These are phyloP conservation scores for Lipomyces yamanashiensis DNA, from an alignment of 805 yeast species.

Conservation along the genomic window DNA sequence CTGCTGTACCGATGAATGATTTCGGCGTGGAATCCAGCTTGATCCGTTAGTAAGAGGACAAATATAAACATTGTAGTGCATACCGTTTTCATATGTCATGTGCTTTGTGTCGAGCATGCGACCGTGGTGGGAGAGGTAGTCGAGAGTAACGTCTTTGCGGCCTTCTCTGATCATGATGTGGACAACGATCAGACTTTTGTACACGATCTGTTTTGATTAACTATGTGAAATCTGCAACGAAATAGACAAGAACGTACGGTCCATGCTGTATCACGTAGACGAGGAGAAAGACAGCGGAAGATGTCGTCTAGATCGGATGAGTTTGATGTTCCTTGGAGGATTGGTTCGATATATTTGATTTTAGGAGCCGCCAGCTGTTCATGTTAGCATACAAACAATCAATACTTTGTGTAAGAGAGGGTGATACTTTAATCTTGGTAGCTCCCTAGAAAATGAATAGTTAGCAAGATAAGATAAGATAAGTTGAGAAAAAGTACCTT, in stretches of 20 bases:
- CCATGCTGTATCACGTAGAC: conserved; percentile 86
- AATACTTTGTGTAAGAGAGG: not conserved
- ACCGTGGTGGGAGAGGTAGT: conserved; percentile 58
- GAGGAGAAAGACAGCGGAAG: conserved; percentile 62
- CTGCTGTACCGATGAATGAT: conserved; percentile 66
- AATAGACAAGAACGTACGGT: conserved; percentile 47
- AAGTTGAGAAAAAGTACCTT: conserved; percentile 51
- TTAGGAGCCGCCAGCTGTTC: conserved; percentile 90
- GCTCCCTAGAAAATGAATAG: conserved; percentile 55
- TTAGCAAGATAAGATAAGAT: conserved; percentile 3
- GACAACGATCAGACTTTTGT: conserved; percentile 78
- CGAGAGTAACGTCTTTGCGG: conserved; percentile 71
- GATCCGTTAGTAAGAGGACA: not conserved
- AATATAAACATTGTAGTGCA: conserved; percentile 39
- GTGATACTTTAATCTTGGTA: conserved; percentile 59
- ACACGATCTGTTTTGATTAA: conserved; percentile 57
- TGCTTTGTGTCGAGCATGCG: conserved; percentile 55
- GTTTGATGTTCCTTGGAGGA: conserved; percentile 66
- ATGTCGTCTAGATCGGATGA: conserved; percentile 70
- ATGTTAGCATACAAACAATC: conserved; percentile 27
- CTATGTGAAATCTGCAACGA: not conserved
- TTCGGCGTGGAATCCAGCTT: conserved; percentile 43
- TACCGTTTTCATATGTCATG: conserved; percentile 42
- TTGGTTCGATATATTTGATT: conserved; percentile 93
- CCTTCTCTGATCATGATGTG: conserved; percentile 96